phyloP scores from a whole-genome alignment of 768 basidiomycete genomes.

The Serendipita sp. region DNA sequence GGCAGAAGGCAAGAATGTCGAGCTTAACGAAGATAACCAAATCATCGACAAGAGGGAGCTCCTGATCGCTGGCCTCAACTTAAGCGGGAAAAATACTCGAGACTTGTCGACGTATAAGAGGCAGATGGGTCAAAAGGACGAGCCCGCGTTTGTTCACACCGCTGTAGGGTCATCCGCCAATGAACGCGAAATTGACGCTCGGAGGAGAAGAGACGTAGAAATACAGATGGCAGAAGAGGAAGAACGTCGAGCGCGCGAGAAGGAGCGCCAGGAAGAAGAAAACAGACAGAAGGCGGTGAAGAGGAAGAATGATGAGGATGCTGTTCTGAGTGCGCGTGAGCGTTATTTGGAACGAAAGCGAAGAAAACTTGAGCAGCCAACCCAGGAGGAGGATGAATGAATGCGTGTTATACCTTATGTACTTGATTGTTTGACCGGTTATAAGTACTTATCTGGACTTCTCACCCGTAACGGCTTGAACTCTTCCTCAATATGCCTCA shows the following conservation, averaged over 20 bases:
- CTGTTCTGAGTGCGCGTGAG: conserved; percentile 55
- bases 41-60: conserved; percentile 93
- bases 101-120: conserved; percentile 29
- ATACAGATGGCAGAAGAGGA: conserved; percentile 65
- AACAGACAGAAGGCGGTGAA: conserved; percentile 48
- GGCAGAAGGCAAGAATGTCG: conserved; percentile 67
- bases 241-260: conserved; percentile 39
- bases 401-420: not conserved
- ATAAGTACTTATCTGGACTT: not conserved
- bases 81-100: conserved; percentile 69
- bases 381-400: not conserved
- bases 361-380: conserved; percentile 42
- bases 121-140: conserved; percentile 16
- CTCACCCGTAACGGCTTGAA: not conserved
- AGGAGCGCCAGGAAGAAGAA: conserved; percentile 42
- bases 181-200: conserved; percentile 65
- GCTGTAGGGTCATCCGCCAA: conserved; percentile 74
- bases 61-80: conserved; percentile 79
- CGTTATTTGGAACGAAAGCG: conserved; percentile 70
- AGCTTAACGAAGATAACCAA: conserved; percentile 93
- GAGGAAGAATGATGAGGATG: conserved; percentile 60
- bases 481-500: not conserved
- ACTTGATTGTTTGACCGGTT: not conserved
- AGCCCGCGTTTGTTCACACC: conserved; percentile 35
- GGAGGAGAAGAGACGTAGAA: conserved; percentile 62